These are phyloP conservation scores for Arachnomyces sp. DNA, from an alignment of 2,329 filamentous ascomycete species.

Conservation along the genomic window DNA sequence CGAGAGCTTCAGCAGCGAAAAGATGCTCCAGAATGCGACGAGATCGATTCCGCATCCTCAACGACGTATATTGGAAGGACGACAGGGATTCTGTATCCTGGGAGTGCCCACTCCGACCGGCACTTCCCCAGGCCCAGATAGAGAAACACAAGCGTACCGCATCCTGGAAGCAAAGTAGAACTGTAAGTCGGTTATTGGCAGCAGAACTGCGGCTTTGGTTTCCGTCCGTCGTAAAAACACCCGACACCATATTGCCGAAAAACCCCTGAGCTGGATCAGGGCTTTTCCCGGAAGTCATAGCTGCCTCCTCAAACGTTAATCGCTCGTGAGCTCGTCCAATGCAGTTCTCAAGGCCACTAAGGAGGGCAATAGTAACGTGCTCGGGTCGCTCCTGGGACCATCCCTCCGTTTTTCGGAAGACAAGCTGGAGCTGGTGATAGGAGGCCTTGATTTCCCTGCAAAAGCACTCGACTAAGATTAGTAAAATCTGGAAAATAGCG, in stretches of 20 bases:
- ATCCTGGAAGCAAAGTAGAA: constrained; percentile 93
- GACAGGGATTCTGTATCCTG: constrained; percentile 64
- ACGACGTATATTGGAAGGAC: constrained; percentile 83
- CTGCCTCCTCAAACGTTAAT: constrained; percentile 67
- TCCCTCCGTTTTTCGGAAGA: constrained; percentile 30
- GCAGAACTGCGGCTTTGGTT: constrained; percentile 71
- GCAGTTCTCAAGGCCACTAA: constrained; percentile 90
- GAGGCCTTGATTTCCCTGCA: constrained; percentile 68
- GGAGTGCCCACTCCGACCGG: constrained; percentile 27
- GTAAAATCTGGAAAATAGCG: constrained; percentile 79
- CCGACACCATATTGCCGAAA: constrained; percentile 90
- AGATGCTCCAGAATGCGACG: constrained; percentile 84
- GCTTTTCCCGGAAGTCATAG: constrained; percentile 60
- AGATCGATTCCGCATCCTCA: constrained; percentile 84
- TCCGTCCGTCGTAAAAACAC: constrained; percentile 74
- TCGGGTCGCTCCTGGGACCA: constrained; percentile 47
- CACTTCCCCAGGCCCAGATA: constrained; percentile 90
- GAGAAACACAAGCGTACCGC: constrained; percentile 84
- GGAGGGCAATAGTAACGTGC: constrained; percentile 60
- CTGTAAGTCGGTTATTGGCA: constrained; percentile 89
- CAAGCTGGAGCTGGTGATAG: constrained; percentile 60
- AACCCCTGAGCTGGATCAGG: constrained; percentile 80
- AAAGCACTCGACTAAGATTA: constrained; percentile 84
- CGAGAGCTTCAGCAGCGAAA: constrained; percentile 83
- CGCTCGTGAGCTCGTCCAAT: constrained; percentile 80